Evolutionary conservation across 176 grass and related monocot genomes (phyloP).

Genomic region (Oryza officinalis): DNA sequence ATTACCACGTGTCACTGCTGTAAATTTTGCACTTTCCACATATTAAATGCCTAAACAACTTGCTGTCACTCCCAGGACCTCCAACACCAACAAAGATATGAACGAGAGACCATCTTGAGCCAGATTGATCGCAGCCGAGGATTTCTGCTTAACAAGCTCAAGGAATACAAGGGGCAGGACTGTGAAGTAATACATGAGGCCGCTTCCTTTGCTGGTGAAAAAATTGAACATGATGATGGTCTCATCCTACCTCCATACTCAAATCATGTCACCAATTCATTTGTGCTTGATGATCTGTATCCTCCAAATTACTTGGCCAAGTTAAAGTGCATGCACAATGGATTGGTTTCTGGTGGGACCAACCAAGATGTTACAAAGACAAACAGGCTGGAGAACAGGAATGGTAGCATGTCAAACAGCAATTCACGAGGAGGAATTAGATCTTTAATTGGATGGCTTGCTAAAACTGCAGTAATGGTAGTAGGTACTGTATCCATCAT

Average conservation of each 20-base stretch:
- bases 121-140: slow-evolving; percentile 76
- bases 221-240: slow-evolving; percentile 67
- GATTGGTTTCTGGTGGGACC: neutral
- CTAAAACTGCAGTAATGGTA: slow-evolving; percentile 64
- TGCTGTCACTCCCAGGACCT: slow-evolving; percentile 51
- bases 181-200: slow-evolving; percentile 79
- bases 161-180: slow-evolving; percentile 77
- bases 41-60: neutral
- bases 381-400: slow-evolving; percentile 22
- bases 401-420: neutral
- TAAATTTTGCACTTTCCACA: neutral
- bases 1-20: neutral
- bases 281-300: slow-evolving; percentile 56
- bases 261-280: slow-evolving; percentile 63
- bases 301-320: slow-evolving; percentile 40
- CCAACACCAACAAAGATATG: slow-evolving; percentile 82
- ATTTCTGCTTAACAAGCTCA: slow-evolving; percentile 68
- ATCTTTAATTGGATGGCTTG: slow-evolving; percentile 67
- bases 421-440: slow-evolving; percentile 33
- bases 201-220: slow-evolving; percentile 70
- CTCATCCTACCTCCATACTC: slow-evolving; percentile 66
- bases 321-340: slow-evolving; percentile 34
- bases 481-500: slow-evolving; percentile 56
- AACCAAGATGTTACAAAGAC: neutral
- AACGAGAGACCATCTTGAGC: slow-evolving; percentile 62